Conservation (phyloP, 179 eudicot genomes). For the Drosera spatulata region DNA sequence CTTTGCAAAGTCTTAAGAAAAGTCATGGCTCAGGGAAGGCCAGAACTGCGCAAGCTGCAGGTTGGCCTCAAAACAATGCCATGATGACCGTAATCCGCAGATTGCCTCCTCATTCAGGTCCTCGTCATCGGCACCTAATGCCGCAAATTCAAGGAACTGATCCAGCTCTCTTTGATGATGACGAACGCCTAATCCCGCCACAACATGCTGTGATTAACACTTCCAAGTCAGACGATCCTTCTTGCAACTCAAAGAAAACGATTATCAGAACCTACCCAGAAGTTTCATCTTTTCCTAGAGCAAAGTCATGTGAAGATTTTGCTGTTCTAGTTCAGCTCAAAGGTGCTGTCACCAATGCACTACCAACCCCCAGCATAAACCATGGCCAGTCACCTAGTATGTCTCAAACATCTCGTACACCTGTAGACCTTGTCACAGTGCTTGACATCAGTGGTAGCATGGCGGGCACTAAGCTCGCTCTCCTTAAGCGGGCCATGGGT, state of each 20-base stretch:
- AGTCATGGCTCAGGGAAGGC: conserved; percentile 13
- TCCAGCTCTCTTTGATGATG: conserved; percentile 49
- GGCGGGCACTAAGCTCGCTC: conserved; percentile 63
- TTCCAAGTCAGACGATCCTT: conserved; percentile 10
- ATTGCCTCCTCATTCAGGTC: conserved; percentile 25
- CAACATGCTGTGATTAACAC: conserved; percentile 7
- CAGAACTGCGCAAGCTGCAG: conserved; percentile 10
- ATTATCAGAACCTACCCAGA: conserved; percentile 48
- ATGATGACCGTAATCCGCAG: conserved; percentile 33
- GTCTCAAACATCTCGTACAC: conserved; percentile 32
- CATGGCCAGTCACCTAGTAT: neutral
- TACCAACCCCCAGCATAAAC: conserved; percentile 8
- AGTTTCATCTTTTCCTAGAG: conserved; percentile 32
- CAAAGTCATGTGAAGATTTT: conserved; percentile 21
- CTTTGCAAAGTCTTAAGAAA: conserved; percentile 29
- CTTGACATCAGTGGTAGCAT: conserved; percentile 75
- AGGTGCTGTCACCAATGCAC: conserved; percentile 30
- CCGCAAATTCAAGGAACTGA: conserved; percentile 28
- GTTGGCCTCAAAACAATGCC: conserved; percentile 27
- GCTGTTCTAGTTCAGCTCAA: conserved; percentile 48
- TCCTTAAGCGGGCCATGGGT: conserved; percentile 62
- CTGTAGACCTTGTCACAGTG: conserved; percentile 57
- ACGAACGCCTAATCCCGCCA: conserved; percentile 23
- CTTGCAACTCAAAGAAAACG: conserved; percentile 17
- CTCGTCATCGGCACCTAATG: conserved; percentile 14